Conservation (phyloP, 2,329 filamentous ascomycete genomes). For the Penicillium sp. region DNA sequence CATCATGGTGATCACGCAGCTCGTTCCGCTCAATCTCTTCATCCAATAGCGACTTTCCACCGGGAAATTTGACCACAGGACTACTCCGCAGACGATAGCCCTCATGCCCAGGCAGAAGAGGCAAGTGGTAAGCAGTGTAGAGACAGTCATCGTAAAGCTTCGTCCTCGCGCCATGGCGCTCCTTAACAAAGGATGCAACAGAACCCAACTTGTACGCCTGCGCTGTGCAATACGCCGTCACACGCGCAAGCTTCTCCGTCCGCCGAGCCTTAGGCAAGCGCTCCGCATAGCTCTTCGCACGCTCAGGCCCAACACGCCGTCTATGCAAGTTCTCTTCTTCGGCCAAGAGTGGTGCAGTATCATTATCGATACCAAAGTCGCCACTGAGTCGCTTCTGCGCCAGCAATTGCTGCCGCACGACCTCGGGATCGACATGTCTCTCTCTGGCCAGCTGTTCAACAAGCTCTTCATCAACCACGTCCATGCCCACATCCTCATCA, state of each 20-base stretch:
- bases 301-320: slow-evolving; percentile 45
- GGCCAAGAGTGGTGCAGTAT: slow-evolving; percentile 46
- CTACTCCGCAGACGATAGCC: slow-evolving; percentile 86
- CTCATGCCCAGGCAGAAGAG: slow-evolving; percentile 75
- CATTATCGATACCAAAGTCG: slow-evolving; percentile 55
- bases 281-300: slow-evolving; percentile 88
- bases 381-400: slow-evolving; percentile 37
- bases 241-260: slow-evolving; percentile 77
- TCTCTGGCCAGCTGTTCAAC: slow-evolving; percentile 32
- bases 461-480: slow-evolving; percentile 35
- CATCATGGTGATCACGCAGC: slow-evolving; percentile 79
- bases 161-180: slow-evolving; percentile 81
- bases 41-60: slow-evolving; percentile 86
- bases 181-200: slow-evolving; percentile 82
- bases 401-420: slow-evolving; percentile 29
- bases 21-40: slow-evolving; percentile 96
- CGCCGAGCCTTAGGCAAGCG: slow-evolving; percentile 81
- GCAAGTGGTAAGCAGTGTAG: slow-evolving; percentile 91
- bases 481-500: slow-evolving; percentile 21
- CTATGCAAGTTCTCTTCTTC: slow-evolving; percentile 61
- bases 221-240: slow-evolving; percentile 95
- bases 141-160: slow-evolving; percentile 98
- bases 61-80: slow-evolving; percentile 85
- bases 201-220: slow-evolving; percentile 85
- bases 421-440: slow-evolving; percentile 32